Base-by-base conservation (phyloP, 2,329 filamentous ascomycete species). In the Diaporthe ampelina region DNA sequence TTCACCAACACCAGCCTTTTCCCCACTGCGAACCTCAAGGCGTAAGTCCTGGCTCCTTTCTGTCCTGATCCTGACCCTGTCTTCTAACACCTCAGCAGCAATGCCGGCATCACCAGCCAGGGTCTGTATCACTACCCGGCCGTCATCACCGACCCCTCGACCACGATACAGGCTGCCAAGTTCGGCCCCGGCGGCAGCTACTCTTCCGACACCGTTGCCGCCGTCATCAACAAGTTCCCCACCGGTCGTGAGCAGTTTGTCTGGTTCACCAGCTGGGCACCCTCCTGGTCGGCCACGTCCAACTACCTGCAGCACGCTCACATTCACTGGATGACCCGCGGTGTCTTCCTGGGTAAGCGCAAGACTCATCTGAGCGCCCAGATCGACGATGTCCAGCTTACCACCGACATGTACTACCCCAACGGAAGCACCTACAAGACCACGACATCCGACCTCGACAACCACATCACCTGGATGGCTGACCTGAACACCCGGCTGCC, bases 221-320 rank as follows among this genome's bases (percentile, higher is more conserved):
- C 58, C 15, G 58, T 63, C 24, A 9, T 63, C 1, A 63, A 63
- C 58, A 63, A 63, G 37, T 63, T 63, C 58, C 37, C 58, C 17
- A 15, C 2, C 37, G 58, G 58, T 2, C 58, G 58, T 13, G 58
- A 63, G 37, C 58, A 63, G 24, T 63, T 63, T 45, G 58, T 63
- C 24, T 63, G 58, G 58, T 63, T 63, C 4, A 63, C 58, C 24
- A 63, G 58, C 58, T 63, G 58, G 58, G 58, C 58, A 1, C 58
- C 58, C n/a, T 26, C 37, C 15, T 63, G 58, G 58, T 63, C 58
- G 24, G 58, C 58, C 24, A 63, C 58, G 17, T 63, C 58, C 37
- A 63, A 63, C 19, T 63, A 63, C 37, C 58, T 63, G 17, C 58
- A 63, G 37, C 58, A 63, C 37, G 37, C 58, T 17, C 58, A 63